Conservation (phyloP, 805 yeast genomes). For the Blastobotrys americana region DNA sequence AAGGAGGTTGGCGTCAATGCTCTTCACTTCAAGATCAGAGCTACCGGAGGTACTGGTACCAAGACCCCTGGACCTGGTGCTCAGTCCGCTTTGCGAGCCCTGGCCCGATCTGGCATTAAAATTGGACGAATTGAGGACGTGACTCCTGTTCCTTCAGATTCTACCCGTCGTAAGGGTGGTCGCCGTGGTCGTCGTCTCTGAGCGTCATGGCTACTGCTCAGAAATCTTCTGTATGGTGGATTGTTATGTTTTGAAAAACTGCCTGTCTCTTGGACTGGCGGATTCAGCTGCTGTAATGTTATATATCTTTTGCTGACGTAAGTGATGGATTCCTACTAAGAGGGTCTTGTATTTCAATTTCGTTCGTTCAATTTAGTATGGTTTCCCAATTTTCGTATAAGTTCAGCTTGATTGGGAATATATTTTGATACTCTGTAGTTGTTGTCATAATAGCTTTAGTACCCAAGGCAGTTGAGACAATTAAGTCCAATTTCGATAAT, state of each 20-base stretch:
- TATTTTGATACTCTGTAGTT: too few relatives aligned
- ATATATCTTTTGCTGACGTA: neutral
- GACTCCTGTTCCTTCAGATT: conserved; percentile 99
- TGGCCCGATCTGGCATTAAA: conserved; percentile 99
- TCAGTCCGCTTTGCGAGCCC: conserved; percentile 97
- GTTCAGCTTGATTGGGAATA: too few relatives aligned
- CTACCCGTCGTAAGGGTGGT: conserved; percentile 99
- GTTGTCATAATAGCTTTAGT: too few relatives aligned
- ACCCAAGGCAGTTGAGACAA: too few relatives aligned
- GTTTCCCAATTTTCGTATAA: too few relatives aligned
- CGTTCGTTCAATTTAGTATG: too few relatives aligned
- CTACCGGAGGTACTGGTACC: conserved; percentile 99
- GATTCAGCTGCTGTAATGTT: neutral
- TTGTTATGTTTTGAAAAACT: neutral
- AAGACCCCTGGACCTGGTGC: conserved; percentile 99
- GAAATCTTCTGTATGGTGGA: neutral
- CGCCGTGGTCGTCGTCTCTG: conserved; percentile 99
- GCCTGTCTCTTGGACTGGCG: neutral
- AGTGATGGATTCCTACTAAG: neutral
- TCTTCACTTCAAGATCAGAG: conserved; percentile 99
- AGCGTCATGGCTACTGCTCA: conserved; percentile 10
- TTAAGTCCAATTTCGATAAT: too few relatives aligned
- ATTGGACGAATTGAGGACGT: conserved; percentile 99
- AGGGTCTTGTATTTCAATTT: too few relatives aligned
- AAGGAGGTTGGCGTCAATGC: conserved; percentile 99